Evolutionary conservation across 257 asterid genomes (phyloP).

Genomic region (Leonotis leonurus): DNA sequence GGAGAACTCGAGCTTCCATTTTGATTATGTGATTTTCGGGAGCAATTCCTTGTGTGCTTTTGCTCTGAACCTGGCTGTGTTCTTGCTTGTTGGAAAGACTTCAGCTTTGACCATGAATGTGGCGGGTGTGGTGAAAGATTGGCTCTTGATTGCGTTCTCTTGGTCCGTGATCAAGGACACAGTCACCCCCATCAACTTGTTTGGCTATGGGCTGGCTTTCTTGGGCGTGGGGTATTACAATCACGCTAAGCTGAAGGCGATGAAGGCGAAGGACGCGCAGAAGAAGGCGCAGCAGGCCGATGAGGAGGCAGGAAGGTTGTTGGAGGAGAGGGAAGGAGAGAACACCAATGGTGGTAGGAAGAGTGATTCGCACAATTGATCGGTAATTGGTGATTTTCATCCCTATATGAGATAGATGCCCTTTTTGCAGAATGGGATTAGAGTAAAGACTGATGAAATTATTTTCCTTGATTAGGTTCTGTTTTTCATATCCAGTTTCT

Average conservation of each 20-base stretch:
- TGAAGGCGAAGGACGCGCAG: conserved; percentile 58
- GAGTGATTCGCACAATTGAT: conserved; percentile 30
- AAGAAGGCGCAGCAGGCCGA: conserved; percentile 40
- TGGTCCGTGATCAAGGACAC: conserved; percentile 78
- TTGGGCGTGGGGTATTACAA: conserved; percentile 61
- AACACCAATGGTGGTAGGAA: conserved; percentile 24
- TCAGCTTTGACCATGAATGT: conserved; percentile 76
- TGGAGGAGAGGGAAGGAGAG: conserved; percentile 36
- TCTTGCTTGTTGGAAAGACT: conserved; percentile 61
- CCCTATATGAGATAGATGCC: neutral
- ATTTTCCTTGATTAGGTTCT: conserved; percentile 19
- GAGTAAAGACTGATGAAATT: neutral
- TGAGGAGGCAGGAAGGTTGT: conserved; percentile 47
- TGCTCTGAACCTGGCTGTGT: conserved; percentile 61
- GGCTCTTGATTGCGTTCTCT: conserved; percentile 60
- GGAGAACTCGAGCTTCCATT: conserved; percentile 49
- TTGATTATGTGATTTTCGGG: conserved; percentile 49
- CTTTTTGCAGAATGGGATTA: conserved; percentile 4
- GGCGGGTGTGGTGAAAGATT: conserved; percentile 71
- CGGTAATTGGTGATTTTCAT: no score
- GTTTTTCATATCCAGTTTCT: conserved; percentile 8
- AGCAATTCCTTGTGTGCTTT: conserved; percentile 59
- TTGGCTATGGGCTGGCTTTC: conserved; percentile 59
- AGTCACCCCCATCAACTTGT: conserved; percentile 47
- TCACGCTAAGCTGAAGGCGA: conserved; percentile 46